A percentile compares a stretch with the other conserved stretches of the same genome.
phyloP scores from a whole-genome alignment of 1,284 basidiomycete genomes.

The Cryptococcus amylolentus region DNA sequence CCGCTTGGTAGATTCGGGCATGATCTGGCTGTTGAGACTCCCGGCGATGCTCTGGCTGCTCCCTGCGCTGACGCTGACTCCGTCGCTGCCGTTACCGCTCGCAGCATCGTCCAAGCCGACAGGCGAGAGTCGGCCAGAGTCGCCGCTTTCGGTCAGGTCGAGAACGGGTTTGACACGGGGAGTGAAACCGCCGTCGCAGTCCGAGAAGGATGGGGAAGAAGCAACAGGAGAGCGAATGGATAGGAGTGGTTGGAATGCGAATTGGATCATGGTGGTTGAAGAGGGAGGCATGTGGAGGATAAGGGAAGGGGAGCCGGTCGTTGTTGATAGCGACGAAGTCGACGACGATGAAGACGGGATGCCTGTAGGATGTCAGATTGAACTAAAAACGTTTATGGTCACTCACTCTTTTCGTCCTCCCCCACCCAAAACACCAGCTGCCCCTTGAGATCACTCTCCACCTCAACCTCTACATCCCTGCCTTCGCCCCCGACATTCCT shows the following conservation, averaged over 20 bases:
- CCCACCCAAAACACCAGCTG: conserved; percentile 39
- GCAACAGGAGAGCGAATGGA: conserved; percentile 14
- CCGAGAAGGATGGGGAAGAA: conserved; percentile 9
- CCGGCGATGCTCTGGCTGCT: conserved; percentile 19
- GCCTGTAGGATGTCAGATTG: conserved; percentile 2
- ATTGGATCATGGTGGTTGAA: conserved; percentile 24
- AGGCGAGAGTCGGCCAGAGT: conserved; percentile 9
- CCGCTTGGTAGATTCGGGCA: conserved; percentile 12
- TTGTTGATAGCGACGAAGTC: conserved; percentile 26
- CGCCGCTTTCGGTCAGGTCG: conserved; percentile 16
- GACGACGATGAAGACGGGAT: conserved; percentile 28
- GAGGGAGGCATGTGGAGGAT: conserved; percentile 21
- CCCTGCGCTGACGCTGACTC: background rate
- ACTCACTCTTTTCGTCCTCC: conserved; percentile 36
- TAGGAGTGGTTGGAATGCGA: conserved; percentile 35
- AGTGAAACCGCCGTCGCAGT: conserved; percentile 28
- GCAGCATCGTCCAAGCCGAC: background rate
- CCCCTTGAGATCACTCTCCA: conserved; percentile 35
- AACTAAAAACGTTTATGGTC: background rate
- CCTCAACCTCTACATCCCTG: conserved; percentile 28
- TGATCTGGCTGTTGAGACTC: conserved; percentile 4
- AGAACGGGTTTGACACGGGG: conserved; percentile 30
- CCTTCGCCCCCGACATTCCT: conserved; percentile 26
- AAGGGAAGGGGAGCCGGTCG: conserved; percentile 19
- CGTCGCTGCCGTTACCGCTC: background rate